phyloP scores from a whole-genome alignment of 1,139 yeast species.

The Saccharomyces hybrid region DNA sequence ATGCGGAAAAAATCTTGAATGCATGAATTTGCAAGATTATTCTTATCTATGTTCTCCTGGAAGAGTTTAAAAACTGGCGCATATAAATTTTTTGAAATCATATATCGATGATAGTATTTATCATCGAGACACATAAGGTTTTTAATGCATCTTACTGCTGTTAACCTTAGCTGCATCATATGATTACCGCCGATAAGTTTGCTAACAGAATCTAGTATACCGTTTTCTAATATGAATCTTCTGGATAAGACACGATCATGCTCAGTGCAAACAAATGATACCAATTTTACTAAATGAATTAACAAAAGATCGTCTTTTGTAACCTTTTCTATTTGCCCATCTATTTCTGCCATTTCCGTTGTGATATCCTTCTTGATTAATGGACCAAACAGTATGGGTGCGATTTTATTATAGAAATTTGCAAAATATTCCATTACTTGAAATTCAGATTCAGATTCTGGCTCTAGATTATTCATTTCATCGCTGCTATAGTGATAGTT shows the following conservation, averaged over 20 bases:
- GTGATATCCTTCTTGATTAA: conserved; percentile 32
- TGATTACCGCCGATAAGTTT: conserved; percentile 37
- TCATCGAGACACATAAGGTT: conserved; percentile 55
- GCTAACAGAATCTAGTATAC: conserved; percentile 48
- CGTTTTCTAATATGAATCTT: conserved; percentile 52
- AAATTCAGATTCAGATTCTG: conserved; percentile 12
- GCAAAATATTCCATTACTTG: conserved; percentile 48
- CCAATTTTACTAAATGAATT: conserved; percentile 62
- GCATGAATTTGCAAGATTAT: conserved; percentile 68
- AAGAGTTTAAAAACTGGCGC: conserved; percentile 46
- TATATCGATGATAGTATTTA: conserved; percentile 46
- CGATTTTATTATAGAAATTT: conserved; percentile 56
- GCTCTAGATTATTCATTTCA: conserved; percentile 12
- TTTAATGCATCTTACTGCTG: conserved; percentile 60
- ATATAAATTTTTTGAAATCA: conserved; percentile 51
- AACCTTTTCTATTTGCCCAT: conserved; percentile 7
- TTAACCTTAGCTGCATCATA: conserved; percentile 48
- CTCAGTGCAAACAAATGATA: conserved; percentile 56
- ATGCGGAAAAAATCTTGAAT: conserved; percentile 63
- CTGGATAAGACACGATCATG: conserved; percentile 53
- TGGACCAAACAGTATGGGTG: conserved; percentile 49
- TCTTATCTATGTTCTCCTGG: conserved; percentile 42
- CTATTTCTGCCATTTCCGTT: conserved; percentile 8
- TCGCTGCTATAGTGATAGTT: conserved; percentile 10
- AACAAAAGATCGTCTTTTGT: conserved; percentile 39